These are phyloP conservation scores for Leccinum fuscescens DNA, from an alignment of 1,284 basidiomycete genomes.

Conservation along the genomic window DNA sequence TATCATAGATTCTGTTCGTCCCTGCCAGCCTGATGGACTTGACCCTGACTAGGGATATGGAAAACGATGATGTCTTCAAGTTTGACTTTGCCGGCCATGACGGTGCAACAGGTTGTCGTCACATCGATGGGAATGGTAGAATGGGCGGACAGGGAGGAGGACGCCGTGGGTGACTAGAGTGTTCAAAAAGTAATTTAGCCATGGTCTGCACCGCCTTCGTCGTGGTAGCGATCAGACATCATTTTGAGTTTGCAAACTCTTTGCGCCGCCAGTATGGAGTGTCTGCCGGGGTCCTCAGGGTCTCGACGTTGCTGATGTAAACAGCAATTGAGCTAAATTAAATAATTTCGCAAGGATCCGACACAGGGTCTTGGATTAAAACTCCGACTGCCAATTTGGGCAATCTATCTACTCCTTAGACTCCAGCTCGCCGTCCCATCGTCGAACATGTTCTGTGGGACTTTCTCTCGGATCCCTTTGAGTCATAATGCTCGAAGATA, in stretches of 20 bases:
- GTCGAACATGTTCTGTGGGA: background rate
- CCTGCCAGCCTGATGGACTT: constrained; percentile 13
- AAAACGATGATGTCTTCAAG: background rate
- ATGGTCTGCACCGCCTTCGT: background rate
- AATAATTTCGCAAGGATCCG: background rate
- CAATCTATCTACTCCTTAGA: background rate
- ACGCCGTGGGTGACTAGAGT: background rate
- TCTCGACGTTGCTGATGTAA: background rate
- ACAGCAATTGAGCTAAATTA: background rate
- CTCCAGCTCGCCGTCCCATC: background rate
- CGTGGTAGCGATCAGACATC: background rate
- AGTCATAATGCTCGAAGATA: background rate
- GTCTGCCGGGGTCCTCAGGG: background rate
- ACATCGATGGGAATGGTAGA: constrained; percentile 11
- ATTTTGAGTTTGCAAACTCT: background rate
- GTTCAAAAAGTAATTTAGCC: background rate
- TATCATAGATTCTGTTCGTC: constrained; percentile 6
- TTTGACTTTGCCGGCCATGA: constrained; percentile 1
- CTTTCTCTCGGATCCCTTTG: background rate
- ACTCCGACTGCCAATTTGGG: background rate
- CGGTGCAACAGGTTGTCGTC: constrained; percentile 18
- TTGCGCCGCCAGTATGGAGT: background rate
- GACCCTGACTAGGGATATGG: constrained; percentile 12
- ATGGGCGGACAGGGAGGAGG: background rate
- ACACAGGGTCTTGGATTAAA: background rate